phyloP scores from a whole-genome alignment of 441 rosid genomes.

The Omphalea diandra region DNA sequence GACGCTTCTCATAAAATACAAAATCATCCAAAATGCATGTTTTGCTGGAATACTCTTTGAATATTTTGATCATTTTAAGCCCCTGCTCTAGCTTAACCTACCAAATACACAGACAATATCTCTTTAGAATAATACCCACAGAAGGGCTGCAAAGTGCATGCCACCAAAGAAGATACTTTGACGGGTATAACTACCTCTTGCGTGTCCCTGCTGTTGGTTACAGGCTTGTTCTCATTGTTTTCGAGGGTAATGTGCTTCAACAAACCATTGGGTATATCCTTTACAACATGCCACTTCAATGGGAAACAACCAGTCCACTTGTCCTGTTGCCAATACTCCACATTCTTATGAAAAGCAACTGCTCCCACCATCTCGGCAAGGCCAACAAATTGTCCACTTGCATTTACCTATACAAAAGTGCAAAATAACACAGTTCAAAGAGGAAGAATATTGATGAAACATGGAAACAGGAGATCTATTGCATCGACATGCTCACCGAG shows the following conservation, averaged over 20 bases:
- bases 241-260: conserved; percentile 87
- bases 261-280: conserved; percentile 88
- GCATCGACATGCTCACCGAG: conserved; percentile 59
- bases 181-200: conserved; percentile 60
- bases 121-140: not conserved
- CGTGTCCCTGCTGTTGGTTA: conserved; percentile 91
- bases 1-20: conserved; percentile 75
- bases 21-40: conserved; percentile 90
- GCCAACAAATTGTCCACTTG: conserved; percentile 96
- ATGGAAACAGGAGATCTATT: not conserved
- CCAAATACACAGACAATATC: not conserved
- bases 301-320: conserved; percentile 98
- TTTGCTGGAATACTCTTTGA: conserved; percentile 69
- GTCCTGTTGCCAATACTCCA: conserved; percentile 95
- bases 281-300: conserved; percentile 84
- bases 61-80: conserved; percentile 69
- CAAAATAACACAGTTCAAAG: not conserved
- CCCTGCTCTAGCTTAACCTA: conserved; percentile 80
- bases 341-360: conserved; percentile 77
- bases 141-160: not conserved
- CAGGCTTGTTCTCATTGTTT: conserved; percentile 95
- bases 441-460: not conserved
- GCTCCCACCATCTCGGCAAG: conserved; percentile 89
- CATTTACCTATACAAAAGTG: conserved; percentile 54
- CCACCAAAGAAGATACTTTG: not conserved